Evolutionary conservation across 768 basidiomycete genomes (phyloP), one percentile per base, ranked within the genome.

Genomic region (Paxillus involutus): DNA sequence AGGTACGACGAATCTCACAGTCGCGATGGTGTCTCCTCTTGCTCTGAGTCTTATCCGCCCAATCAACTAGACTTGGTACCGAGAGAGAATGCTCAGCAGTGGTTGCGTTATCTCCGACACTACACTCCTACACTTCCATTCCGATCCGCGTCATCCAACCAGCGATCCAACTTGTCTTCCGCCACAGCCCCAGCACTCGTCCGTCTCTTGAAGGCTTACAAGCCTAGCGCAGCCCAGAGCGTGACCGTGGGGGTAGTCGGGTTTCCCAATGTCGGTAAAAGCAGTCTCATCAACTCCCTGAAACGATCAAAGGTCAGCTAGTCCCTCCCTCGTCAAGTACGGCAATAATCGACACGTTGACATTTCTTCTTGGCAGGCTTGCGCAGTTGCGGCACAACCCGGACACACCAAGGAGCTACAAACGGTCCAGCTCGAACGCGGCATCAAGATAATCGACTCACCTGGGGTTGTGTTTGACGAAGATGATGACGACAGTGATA

Each of bases 401-500:
- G 96, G 96, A 3, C 93, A 94, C 64, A 98, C 96, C 7, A 90
- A 91, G 55, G 89, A 92, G 29, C 75, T 97, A 16, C 95, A 99
- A 71, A 91, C 90, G 7, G 74, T 98, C 6, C 91, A 92, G 57
- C 78, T 99, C 4, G 96, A 98, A 69, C 90, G 94, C 42, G 94
- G 94, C 0, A 80, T 99, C 64, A 85, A 88, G 52, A 87, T 98
- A 35, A 80, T 98, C 6, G 97, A 98, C 71, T 98, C 94, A 36
- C 96, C 97, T 1, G 97, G 96, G 56, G 94, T 98, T n/a, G 90
- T 99, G 2, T 92, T 97, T 60, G 92, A 94, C 56, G 91, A 93
- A 52, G 85, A 89, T 52, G 80, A 85, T 45, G 66, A 77, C 45
- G 71, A 77, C 47, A 70, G 67, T 35, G 59, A 81, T 71, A 70